Conservation (phyloP, 148 eudicot genomes). For the Silene uniflora region DNA sequence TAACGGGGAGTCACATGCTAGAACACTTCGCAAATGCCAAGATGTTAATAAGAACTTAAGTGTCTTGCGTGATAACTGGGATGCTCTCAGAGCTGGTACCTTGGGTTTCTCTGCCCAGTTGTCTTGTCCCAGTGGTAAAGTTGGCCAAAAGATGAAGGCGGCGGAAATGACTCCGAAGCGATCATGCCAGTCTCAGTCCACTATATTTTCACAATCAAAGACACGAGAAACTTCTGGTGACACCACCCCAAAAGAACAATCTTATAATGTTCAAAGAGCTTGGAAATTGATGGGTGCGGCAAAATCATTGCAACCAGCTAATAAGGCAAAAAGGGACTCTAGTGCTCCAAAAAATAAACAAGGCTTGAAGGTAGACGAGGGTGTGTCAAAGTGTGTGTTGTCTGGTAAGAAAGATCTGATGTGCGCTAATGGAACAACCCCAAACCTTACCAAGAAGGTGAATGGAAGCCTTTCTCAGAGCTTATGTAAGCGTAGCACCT, state of each 20-base stretch:
- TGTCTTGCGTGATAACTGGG: constrained; percentile 79
- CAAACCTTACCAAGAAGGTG: constrained; percentile 17
- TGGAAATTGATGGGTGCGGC: constrained; percentile 80
- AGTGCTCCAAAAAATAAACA: constrained; percentile 25
- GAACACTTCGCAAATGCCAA: constrained; percentile 57
- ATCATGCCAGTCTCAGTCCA: constrained; percentile 23
- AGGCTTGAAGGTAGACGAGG: constrained; percentile 14
- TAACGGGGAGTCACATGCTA: constrained; percentile 37
- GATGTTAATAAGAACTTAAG: constrained; percentile 53
- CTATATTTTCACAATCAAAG: constrained; percentile 30
- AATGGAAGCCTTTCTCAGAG: constrained; percentile 21
- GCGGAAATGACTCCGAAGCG: constrained; percentile 1
- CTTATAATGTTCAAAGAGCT: constrained; percentile 59
- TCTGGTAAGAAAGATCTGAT: constrained; percentile 22
- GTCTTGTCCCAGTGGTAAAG: constrained; percentile 17
- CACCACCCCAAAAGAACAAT: constrained; percentile 11
- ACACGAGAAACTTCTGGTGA: constrained; percentile 22
- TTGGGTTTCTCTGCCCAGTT: constrained; percentile 45
- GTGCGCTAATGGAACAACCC: constrained; percentile 11
- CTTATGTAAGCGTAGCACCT: constrained; percentile 21
- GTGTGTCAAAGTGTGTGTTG: constrained; percentile 18
- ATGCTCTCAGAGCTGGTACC: constrained; percentile 52
- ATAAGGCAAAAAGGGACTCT: constrained; percentile 18
- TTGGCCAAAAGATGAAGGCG: constrained; percentile 13
- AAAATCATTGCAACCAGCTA: constrained; percentile 38